These are phyloP conservation scores for Rhododendron griersonianum DNA, from an alignment of 148 eudicot species.

Conservation along the genomic window DNA sequence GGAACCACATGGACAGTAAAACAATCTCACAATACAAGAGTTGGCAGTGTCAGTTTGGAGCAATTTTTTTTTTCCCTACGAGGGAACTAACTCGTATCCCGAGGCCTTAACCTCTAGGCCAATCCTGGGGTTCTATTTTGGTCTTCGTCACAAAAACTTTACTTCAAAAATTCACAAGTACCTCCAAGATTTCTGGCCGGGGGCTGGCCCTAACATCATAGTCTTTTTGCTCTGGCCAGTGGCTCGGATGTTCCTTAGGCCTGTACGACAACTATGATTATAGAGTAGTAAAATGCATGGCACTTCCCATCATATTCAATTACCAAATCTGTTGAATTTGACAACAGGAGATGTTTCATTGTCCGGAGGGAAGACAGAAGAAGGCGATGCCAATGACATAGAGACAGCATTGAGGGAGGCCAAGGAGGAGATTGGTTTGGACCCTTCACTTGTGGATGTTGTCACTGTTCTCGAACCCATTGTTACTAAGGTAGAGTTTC, in stretches of 20 bases:
- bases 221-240: neutral
- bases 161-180: neutral
- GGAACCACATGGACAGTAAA: neutral
- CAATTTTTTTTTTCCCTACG: neutral
- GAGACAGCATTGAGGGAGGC: slow-evolving; percentile 60
- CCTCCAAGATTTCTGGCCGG: neutral
- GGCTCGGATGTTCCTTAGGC: neutral
- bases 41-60: neutral
- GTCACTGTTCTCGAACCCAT: slow-evolving; percentile 35
- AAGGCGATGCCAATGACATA: slow-evolving; percentile 39
- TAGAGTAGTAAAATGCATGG: neutral
- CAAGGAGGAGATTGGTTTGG: slow-evolving; percentile 57
- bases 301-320: neutral
- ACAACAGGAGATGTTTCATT: slow-evolving; percentile 51
- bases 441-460: slow-evolving; percentile 42
- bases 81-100: neutral
- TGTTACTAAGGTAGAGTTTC: slow-evolving; percentile 22
- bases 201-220: neutral
- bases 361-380: slow-evolving; percentile 57
- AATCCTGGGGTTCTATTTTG: neutral
- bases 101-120: neutral
- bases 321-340: neutral
- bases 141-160: neutral
- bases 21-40: neutral
- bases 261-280: neutral